Evolutionary conservation across 2,329 filamentous ascomycete genomes (phyloP), one percentile per base, ranked within the genome.

Genomic region (Ophiostoma perfectum): DNA sequence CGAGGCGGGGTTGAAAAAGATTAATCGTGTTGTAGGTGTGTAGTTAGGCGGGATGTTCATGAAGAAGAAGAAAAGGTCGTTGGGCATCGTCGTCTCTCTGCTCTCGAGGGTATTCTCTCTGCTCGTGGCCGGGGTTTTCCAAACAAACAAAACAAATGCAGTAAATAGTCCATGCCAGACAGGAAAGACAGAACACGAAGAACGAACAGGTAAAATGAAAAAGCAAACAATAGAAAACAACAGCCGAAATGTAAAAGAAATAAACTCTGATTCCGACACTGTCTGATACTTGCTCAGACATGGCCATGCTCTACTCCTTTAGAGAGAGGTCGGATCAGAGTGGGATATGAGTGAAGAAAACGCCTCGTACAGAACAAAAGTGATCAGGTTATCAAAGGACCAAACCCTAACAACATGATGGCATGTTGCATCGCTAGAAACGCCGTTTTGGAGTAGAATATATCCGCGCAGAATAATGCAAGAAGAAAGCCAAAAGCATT

Each of bases 61-160:
- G 42, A 64, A 64, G 2, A 65, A 45, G 39, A 65, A 39, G 49
- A 42, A 58, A 41, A 65, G 8, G 49, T 67, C 60, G 60, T 62
- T 47, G 60, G 65, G 18, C 66, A 69, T 69, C 68, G 66, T 67
- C 68, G 62, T 67, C 66, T 67, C 68, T 65, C 68, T 67, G 55
- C 68, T 67, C 68, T 67, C 66, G 63, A 67, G 68, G 39, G 66
- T 62, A 44, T 65, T 67, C 49, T 67, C 65, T 58, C 60, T 69
- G 62, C n/a, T 64, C 36, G 42, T 58, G 62, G 45, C 41, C 36
- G 38, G 12, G 63, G 38, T 18, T 36, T 52, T 14, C 65, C 62
- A 67, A 67, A 66, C 44, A 60, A 65, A 58, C 18, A 18, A n/a
- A 41, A 16, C 14, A n/a, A 12, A 58, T 12, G 12, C 16, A 27